A percentile compares a stretch with the other conserved stretches of the same genome.
phyloP scores from a whole-genome alignment of 1,284 basidiomycete species.

The Malassezia psittaci region DNA sequence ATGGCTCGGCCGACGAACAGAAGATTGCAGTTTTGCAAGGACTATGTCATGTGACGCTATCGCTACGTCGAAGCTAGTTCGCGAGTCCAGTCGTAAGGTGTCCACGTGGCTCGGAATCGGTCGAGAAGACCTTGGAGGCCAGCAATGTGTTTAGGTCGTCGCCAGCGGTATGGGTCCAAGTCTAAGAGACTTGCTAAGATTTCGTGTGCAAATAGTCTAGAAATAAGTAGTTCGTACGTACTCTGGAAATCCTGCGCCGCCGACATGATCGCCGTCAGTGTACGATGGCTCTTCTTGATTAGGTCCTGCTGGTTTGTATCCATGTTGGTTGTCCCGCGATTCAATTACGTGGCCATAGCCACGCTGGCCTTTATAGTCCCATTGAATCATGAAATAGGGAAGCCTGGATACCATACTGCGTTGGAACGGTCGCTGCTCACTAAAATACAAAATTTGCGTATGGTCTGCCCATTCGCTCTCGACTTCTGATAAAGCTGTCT shows the following conservation, averaged over 20 bases:
- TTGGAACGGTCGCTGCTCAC: constrained; percentile 45
- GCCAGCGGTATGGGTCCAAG: constrained; percentile 75
- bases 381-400: constrained; percentile 97
- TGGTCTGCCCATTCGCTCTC: constrained; percentile 97
- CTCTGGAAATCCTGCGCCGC: constrained; percentile 54
- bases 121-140: constrained; percentile 53
- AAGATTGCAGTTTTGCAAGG: constrained; percentile 13
- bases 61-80: constrained; percentile 16
- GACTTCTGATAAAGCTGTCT: constrained; percentile 76
- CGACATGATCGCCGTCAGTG: constrained; percentile 76
- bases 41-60: constrained; percentile 10
- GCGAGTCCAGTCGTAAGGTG: constrained; percentile 49
- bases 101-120: constrained; percentile 58
- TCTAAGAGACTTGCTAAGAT: constrained; percentile 86
- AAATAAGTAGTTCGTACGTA: constrained; percentile 7
- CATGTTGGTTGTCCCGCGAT: constrained; percentile 53
- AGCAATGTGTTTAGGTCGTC: constrained; percentile 57
- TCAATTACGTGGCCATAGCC: constrained; percentile 65
- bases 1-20: constrained; percentile 12
- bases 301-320: constrained; percentile 49
- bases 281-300: constrained; percentile 17
- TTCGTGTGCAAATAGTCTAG: constrained; percentile 66
- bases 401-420: constrained; percentile 71
- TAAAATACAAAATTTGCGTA: constrained; percentile 89
- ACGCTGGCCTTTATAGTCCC: constrained; percentile 72